Evolutionary conservation across 2,329 filamentous ascomycete genomes (phyloP).

Genomic region (Aquanectria penicillioides): DNA sequence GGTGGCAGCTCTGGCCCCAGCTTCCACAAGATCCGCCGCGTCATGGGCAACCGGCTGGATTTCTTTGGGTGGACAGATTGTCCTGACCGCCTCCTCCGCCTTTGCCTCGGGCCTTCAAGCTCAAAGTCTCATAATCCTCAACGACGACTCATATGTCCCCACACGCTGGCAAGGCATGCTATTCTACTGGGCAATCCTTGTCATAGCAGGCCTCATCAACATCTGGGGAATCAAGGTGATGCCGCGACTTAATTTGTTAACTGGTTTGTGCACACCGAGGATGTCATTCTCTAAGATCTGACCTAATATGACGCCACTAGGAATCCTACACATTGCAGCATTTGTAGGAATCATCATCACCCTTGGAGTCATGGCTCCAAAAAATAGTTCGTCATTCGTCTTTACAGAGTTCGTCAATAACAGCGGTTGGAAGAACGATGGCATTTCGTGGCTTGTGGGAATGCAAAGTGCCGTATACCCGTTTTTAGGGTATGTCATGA

Average conservation of each 20-base stretch:
- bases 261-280: too few species aligned
- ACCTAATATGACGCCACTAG: conserved; percentile 21
- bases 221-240: conserved; percentile 51
- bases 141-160: conserved; percentile 51
- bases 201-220: conserved; percentile 51
- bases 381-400: conserved; percentile 42
- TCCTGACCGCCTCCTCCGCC: conserved; percentile 57
- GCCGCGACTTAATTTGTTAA: conserved; percentile 46
- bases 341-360: conserved; percentile 41
- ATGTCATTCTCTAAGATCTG: too few species aligned
- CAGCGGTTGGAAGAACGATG: conserved; percentile 44
- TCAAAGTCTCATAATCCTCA: conserved; percentile 55
- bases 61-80: conserved; percentile 55
- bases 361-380: conserved; percentile 43
- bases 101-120: conserved; percentile 56
- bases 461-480: conserved; percentile 45
- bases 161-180: conserved; percentile 55
- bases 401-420: conserved; percentile 44
- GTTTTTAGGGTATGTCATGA: conserved; percentile 47
- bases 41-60: conserved; percentile 36
- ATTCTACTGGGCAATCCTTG: conserved; percentile 55
- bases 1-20: conserved; percentile 49
- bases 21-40: neutral
- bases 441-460: conserved; percentile 45
- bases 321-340: conserved; percentile 37